Conservation (phyloP, 1,284 basidiomycete genomes). For the Stygiomarasmius scandens region DNA sequence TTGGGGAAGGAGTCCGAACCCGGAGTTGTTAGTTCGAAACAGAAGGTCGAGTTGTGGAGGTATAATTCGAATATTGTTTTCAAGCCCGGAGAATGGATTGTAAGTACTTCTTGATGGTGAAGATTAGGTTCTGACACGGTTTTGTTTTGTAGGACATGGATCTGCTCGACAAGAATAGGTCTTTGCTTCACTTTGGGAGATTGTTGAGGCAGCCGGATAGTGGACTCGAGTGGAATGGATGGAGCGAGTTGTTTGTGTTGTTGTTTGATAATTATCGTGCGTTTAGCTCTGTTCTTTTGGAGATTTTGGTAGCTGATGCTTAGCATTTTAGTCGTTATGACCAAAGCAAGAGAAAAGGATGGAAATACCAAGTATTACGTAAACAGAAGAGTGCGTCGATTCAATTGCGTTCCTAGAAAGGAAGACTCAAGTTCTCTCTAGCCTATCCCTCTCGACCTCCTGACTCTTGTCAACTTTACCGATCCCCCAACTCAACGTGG, state of each 20-base stretch:
- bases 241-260: constrained; percentile 85
- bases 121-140: constrained; percentile 6
- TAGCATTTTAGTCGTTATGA: constrained; percentile 74
- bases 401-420: neutral
- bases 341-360: constrained; percentile 78
- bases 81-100: constrained; percentile 78
- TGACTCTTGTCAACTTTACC: constrained; percentile 80
- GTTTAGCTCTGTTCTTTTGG: neutral
- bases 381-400: constrained; percentile 69
- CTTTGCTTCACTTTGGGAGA: constrained; percentile 81
- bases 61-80: constrained; percentile 81
- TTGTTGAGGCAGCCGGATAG: constrained; percentile 84
- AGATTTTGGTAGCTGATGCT: constrained; percentile 15
- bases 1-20: constrained; percentile 83
- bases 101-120: constrained; percentile 40
- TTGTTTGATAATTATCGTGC: constrained; percentile 92
- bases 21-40: constrained; percentile 80
- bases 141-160: constrained; percentile 74
- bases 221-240: constrained; percentile 78
- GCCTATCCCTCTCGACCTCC: constrained; percentile 89
- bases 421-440: constrained; percentile 33
- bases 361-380: constrained; percentile 77
- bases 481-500: constrained; percentile 72
- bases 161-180: constrained; percentile 79
- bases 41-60: constrained; percentile 86